Evolutionary conservation across 1,139 yeast genomes (phyloP).

Genomic region (Candida sp.): DNA sequence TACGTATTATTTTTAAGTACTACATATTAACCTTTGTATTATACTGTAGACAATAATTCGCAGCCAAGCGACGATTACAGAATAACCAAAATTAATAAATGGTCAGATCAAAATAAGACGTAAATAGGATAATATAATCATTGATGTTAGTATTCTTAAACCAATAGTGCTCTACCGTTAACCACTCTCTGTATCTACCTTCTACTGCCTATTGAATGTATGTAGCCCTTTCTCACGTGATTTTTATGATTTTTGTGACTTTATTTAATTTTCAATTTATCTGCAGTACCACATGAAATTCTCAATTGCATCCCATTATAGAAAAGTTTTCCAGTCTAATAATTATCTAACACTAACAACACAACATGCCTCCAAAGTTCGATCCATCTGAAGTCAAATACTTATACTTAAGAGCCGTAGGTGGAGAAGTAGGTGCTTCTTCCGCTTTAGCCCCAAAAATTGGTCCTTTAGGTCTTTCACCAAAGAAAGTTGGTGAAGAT

Average conservation of each 20-base stretch:
- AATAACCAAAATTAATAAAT: too few relatives aligned
- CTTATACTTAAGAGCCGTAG: conserved; percentile 99
- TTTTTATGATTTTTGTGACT: not conserved
- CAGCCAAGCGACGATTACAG: not conserved
- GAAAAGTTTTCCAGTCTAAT: not conserved
- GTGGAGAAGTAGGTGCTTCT: conserved; percentile 99
- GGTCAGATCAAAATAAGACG: too few relatives aligned
- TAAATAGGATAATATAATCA: too few relatives aligned
- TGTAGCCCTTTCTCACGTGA: not conserved
- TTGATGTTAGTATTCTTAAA: too few relatives aligned
- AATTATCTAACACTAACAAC: not conserved
- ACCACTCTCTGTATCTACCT: too few relatives aligned
- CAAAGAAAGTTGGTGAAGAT: conserved; percentile 99
- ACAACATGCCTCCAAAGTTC: conserved; percentile 90
- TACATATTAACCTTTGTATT: too few relatives aligned
- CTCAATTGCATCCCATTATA: not conserved
- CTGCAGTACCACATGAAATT: not conserved
- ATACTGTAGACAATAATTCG: not conserved
- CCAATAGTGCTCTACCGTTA: too few relatives aligned
- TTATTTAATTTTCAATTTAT: not conserved
- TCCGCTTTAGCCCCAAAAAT: conserved; percentile 99
- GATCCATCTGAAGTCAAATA: conserved; percentile 98
- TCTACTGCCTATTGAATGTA: too few relatives aligned
- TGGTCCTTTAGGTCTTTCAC: conserved; percentile 99
- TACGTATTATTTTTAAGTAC: too few relatives aligned